Base-by-base conservation (phyloP, 257 asterid species). In the Salvia splendens region DNA sequence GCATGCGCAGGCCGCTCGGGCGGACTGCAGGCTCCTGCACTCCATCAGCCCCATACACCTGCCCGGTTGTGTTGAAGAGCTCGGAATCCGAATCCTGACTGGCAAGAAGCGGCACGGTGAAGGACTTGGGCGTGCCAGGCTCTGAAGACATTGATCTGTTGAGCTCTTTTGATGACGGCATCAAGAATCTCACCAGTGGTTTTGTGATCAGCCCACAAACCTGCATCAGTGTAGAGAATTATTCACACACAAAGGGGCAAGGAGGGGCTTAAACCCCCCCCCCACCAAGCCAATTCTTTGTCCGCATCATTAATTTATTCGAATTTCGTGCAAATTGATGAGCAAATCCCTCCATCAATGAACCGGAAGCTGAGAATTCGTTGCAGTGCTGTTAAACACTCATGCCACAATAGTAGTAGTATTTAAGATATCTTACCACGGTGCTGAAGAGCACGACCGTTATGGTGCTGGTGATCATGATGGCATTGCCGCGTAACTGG, bases 381-480 rank as follows among this genome's bases (percentile, higher is more conserved):
- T 46, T 47, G 52, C 52, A 4, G 52, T 47, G 52, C 42, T 58
- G 30, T n/a, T 10, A 35, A 12, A 38, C 1, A 24, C 50, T 8
- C 45, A 40, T 5, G 3, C 57, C 14, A 58, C 9, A 71, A 5
- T 8, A 7, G 41, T 64, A 69, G 77, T 73, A 68, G 32, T 50
- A 72, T 54, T 20, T 17, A 72, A 64, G 81, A 71, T 76, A 64
- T 51, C 91, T 73, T 84, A 89, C 96, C 87, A 85, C 82, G 60
- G 95, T 92, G 90, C 96, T 92, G 80, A 92, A 86, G 62, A 92
- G 96, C 71, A 92, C 98, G 61, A 92, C 88, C 11, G 91, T 84
- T 40, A 92, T 89, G 36, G 98, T 92, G 75, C 98, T 87, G 57
- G 98, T 92, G 73, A 92, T 87, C 96, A 89, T 69, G 69, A 89